Conservation (phyloP, 345 rosid genomes). For the Dipteronia sinensis region DNA sequence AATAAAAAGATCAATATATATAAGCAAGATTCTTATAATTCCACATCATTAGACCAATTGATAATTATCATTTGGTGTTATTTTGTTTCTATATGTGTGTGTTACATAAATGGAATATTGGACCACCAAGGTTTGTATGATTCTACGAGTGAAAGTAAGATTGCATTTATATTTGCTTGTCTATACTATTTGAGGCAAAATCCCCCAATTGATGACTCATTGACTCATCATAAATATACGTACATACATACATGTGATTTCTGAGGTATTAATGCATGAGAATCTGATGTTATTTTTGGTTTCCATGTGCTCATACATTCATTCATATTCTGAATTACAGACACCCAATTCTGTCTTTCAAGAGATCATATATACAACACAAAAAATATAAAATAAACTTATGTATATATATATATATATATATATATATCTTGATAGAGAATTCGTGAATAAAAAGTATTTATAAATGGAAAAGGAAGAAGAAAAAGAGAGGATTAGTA, state of each 20-base stretch:
- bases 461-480: too few relatives aligned
- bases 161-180: not conserved
- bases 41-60: not conserved
- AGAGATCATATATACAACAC: not conserved
- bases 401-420: too few relatives aligned
- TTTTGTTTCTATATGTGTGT: not conserved
- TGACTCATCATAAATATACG: not conserved
- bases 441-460: not conserved
- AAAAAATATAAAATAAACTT: too few relatives aligned
- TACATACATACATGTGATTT: not conserved
- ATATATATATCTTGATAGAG: too few relatives aligned
- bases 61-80: not conserved
- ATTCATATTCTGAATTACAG: not conserved
- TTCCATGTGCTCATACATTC: not conserved
- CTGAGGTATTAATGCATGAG: too few relatives aligned
- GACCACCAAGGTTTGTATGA: too few relatives aligned
- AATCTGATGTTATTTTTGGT: not conserved
- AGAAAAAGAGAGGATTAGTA: not conserved
- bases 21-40: not conserved
- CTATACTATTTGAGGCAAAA: not conserved
- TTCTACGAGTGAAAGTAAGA: conserved; percentile 4
- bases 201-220: not conserved
- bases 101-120: not conserved
- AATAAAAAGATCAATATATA: too few relatives aligned
- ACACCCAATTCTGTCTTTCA: not conserved